These are phyloP conservation scores for cucumber (Cucumis sativus) DNA, from an alignment of 306 rosid species.

Conservation along the genomic window Cucumber_9930_V3 NC_026656.2:11693001-11693500, in stretches of 20 bases:
- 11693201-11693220: too few species aligned
- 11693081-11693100: not conserved
- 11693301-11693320: not conserved
- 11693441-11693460: too few species aligned
- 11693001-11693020: not conserved
- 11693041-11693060: not conserved
- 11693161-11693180: too few species aligned
- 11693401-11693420: not conserved
- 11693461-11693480: too few species aligned
- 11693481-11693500: not conserved
- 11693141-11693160: too few species aligned
- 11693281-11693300: not conserved
- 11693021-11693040: not conserved
- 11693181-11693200: too few species aligned
- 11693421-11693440: too few species aligned
- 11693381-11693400: not conserved
- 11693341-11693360: not conserved
- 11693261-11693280: not conserved
- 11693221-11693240: not conserved
- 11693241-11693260: too few species aligned
- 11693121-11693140: not conserved
- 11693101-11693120: not conserved
- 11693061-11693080: not conserved
- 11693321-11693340: not conserved
- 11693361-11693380: not conserved